Evolutionary conservation across 495 filamentous ascomycete genomes (phyloP).

Genomic region (Platismatia glauca): DNA sequence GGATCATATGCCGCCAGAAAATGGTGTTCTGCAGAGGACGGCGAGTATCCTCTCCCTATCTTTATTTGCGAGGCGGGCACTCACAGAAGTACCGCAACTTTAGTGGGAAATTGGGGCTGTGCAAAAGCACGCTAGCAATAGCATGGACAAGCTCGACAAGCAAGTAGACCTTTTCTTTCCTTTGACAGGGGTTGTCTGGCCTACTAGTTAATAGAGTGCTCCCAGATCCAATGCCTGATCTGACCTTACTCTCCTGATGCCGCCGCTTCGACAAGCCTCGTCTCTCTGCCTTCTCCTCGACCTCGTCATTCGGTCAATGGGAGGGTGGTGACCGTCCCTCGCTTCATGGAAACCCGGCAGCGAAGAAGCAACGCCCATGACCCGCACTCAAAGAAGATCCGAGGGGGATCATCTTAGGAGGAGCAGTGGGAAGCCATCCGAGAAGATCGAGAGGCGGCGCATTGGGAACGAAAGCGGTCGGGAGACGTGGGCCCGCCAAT

Average conservation of each 20-base stretch:
- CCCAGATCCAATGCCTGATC: not conserved
- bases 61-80: not conserved
- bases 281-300: not conserved
- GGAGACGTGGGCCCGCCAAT: not conserved
- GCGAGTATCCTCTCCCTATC: no score
- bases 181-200: not conserved
- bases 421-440: not conserved
- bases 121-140: not conserved
- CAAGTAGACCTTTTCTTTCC: not conserved
- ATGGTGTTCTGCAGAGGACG: not conserved
- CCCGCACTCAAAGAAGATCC: conserved; percentile 11
- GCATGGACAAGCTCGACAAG: not conserved
- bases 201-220: no score
- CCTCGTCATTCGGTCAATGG: not conserved
- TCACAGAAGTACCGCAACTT: no score
- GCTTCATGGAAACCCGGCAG: conserved; percentile 18
- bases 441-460: not conserved
- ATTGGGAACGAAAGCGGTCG: not conserved
- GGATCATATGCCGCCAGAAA: no score
- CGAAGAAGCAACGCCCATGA: conserved; percentile 25
- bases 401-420: conserved; percentile 5
- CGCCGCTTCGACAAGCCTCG: not conserved
- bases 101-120: conserved; percentile 1
- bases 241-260: not conserved
- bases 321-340: conserved; percentile 2